Evolutionary conservation across 768 basidiomycete genomes (phyloP).

Genomic region (Mycena leptocephala): DNA sequence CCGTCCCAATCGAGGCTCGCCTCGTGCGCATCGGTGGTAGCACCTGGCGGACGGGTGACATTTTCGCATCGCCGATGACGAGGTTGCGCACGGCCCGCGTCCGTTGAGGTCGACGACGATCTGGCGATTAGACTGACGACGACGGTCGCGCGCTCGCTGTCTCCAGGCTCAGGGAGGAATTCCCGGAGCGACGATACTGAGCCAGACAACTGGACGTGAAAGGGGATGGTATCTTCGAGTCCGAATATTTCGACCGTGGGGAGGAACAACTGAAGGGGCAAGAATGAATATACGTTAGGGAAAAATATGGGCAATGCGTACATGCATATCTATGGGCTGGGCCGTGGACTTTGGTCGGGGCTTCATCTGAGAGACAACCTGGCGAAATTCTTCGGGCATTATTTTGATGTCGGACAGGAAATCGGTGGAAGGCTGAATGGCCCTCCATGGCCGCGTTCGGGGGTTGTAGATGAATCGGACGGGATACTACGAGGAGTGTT

Average conservation of each 20-base stretch:
- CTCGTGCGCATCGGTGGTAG: neutral
- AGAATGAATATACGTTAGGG: slow-evolving; percentile 1
- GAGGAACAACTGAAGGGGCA: slow-evolving; percentile 27
- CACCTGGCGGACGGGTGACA: slow-evolving; percentile 21
- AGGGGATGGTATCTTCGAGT: slow-evolving; percentile 25
- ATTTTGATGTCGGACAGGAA: slow-evolving; percentile 75
- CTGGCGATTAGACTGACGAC: slow-evolving; percentile 22
- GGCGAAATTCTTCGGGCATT: slow-evolving; percentile 79
- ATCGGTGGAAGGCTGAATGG: slow-evolving; percentile 63
- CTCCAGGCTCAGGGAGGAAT: slow-evolving; percentile 14
- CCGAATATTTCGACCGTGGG: slow-evolving; percentile 29
- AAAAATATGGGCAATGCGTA: slow-evolving; percentile 46
- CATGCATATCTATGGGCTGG: slow-evolving; percentile 65
- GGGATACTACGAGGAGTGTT: slow-evolving; percentile 53
- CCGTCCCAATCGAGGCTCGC: slow-evolving; percentile 23
- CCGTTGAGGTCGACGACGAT: slow-evolving; percentile 22
- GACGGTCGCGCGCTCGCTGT: neutral
- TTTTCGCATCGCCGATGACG: slow-evolving; percentile 18
- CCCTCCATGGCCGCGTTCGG: slow-evolving; percentile 68
- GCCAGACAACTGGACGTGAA: slow-evolving; percentile 31
- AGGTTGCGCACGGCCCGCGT: neutral
- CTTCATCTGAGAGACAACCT: slow-evolving; percentile 60
- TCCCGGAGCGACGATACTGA: slow-evolving; percentile 20
- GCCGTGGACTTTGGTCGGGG: slow-evolving; percentile 51
- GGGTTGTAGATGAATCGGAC: slow-evolving; percentile 70